Evolutionary conservation across 75 land plant genomes (phyloP).

Genomic region (Pseudotsuga menziesii): DNA sequence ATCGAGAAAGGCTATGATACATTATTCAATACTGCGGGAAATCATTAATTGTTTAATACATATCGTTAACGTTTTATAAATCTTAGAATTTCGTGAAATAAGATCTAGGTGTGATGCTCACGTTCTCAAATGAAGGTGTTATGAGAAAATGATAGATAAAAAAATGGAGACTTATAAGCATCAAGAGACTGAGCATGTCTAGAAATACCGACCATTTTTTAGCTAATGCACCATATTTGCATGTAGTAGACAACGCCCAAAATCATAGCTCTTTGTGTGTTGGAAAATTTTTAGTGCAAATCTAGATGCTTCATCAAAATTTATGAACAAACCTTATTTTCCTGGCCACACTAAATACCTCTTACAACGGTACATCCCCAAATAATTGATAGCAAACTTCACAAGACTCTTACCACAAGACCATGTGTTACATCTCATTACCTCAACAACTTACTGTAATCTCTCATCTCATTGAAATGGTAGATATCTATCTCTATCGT

Average conservation of each 20-base stretch:
- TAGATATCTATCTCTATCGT: no score
- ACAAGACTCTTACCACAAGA: no score
- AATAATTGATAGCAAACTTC: no score
- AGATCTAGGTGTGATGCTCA: neutral
- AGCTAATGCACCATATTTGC: slow-evolving; percentile 63
- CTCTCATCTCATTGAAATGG: no score
- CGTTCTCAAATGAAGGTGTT: slow-evolving; percentile 67
- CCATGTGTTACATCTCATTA: no score
- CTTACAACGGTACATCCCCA: no score
- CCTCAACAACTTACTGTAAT: no score
- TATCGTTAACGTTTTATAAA: neutral
- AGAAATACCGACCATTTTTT: slow-evolving; percentile 72
- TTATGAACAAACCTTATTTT: no score
- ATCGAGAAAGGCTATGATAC: no score
- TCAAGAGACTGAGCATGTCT: slow-evolving; percentile 53
- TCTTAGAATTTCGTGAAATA: neutral
- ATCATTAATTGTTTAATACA: neutral
- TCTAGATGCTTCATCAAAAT: no score
- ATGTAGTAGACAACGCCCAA: slow-evolving; percentile 57
- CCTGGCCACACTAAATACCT: no score
- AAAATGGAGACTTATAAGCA: slow-evolving; percentile 53
- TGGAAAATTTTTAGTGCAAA: neutral
- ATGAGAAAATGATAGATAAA: slow-evolving; percentile 51
- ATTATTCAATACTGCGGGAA: slow-evolving; percentile 26
- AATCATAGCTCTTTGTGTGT: slow-evolving; percentile 55